Conservation (phyloP, 805 yeast genomes). For the Barnettozyma siamensis region DNA sequence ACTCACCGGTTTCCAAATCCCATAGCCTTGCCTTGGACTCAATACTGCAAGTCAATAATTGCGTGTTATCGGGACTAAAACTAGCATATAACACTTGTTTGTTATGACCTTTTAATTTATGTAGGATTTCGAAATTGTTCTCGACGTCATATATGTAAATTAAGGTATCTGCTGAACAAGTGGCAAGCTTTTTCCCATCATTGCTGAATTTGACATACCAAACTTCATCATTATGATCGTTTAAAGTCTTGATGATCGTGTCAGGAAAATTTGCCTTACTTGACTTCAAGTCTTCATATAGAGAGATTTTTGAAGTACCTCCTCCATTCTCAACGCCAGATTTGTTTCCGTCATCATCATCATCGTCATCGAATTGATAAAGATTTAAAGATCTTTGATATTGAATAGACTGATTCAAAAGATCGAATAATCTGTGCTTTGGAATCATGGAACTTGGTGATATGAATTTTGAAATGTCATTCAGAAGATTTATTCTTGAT, state of each 20-base stretch:
- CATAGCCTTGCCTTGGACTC: constrained; percentile 69
- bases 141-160: constrained; percentile 61
- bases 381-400: constrained; percentile 37
- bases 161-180: constrained; percentile 65
- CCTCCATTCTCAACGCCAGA: too few relatives aligned
- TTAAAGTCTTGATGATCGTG: constrained; percentile 38
- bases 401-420: constrained; percentile 45
- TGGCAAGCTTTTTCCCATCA: constrained; percentile 68
- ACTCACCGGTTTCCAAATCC: constrained; percentile 43
- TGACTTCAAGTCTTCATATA: constrained; percentile 33
- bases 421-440: constrained; percentile 41
- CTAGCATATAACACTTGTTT: constrained; percentile 59
- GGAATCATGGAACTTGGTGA: constrained; percentile 52
- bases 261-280: constrained; percentile 40
- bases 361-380: constrained; percentile 28
- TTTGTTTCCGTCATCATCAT: background rate
- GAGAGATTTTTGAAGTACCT: constrained; percentile 16
- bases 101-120: constrained; percentile 37
- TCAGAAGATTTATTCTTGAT: constrained; percentile 38
- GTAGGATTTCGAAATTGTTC: constrained; percentile 35
- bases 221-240: constrained; percentile 64
- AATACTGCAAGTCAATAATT: constrained; percentile 63
- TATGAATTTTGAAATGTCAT: constrained; percentile 39
- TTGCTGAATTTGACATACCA: constrained; percentile 82
- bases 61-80: constrained; percentile 71